These are phyloP conservation scores for Chlorella sp. DNA, from an alignment of 139 green algal genomes.

Conservation along the genomic window DNA sequence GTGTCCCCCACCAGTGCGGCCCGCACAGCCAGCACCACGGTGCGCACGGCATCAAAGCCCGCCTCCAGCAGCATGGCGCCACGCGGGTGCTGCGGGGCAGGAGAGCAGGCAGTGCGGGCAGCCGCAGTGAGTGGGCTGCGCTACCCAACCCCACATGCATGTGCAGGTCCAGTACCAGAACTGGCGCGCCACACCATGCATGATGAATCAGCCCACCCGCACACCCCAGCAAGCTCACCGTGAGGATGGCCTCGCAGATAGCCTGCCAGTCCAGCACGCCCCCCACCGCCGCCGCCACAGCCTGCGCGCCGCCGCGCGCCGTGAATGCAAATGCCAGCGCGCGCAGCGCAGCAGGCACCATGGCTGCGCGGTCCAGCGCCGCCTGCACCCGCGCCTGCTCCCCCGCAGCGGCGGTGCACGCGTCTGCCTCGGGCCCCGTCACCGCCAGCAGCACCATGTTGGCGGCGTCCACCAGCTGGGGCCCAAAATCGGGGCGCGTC, in stretches of 20 bases:
- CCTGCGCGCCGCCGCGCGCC: neutral
- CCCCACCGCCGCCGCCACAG: neutral
- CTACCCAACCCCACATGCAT: too few species aligned
- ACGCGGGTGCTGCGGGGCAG: constrained; percentile 31
- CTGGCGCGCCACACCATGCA: too few species aligned
- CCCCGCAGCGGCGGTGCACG: neutral
- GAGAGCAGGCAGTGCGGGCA: neutral
- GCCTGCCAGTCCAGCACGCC: constrained; percentile 14
- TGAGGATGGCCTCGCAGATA: constrained; percentile 11
- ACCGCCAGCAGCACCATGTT: constrained; percentile 49
- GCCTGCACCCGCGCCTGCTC: constrained; percentile 13
- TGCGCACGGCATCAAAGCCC: constrained; percentile 46
- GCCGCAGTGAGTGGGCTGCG: too few species aligned
- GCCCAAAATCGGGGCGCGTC: constrained; percentile 20
- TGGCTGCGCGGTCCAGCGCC: constrained; percentile 30
- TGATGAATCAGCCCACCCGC: neutral
- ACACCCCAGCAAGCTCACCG: neutral
- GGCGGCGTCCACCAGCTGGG: constrained; percentile 39
- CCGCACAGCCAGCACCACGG: constrained; percentile 36
- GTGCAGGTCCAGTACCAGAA: too few species aligned
- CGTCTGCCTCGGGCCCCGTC: constrained; percentile 35
- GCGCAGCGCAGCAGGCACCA: constrained; percentile 48
- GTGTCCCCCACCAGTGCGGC: constrained; percentile 28
- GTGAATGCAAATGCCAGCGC: constrained; percentile 42
- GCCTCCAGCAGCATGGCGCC: constrained; percentile 48